Evolutionary conservation across 129 eudicot species (phyloP), one percentile per base, ranked within the genome.

Genomic region (Lactuca sativa): DNA sequence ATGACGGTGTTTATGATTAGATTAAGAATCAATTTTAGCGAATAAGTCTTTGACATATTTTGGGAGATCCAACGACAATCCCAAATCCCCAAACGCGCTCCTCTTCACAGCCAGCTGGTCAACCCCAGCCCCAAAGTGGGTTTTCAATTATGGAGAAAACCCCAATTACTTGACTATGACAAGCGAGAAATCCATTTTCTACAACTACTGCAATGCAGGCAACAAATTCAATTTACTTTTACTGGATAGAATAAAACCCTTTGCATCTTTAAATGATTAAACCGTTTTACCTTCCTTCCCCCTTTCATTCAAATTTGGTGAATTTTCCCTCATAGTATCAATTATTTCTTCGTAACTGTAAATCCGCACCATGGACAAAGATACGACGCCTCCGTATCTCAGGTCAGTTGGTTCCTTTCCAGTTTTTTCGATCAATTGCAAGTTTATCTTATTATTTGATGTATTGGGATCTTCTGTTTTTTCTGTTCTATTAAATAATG

Each of bases 351-450:
- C 52, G 14, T 69, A 55, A 51, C 51, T 18, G 16, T 34, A 72
- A 40, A 36, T 25, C 18, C 59, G 13, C 40, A 73, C 17, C 13
- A 75, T 76, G 80, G 80, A 76, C 38, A 59, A 76, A 49, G 74
- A 76, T 51, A 68, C 64, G 2, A 76, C 80, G 43, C 80, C 74
- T 30, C 80, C 80, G 51, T 68, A 76, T 68, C 74, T 67, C 4
- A 76, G 80, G 80, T 68, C 74, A 76, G 74, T 41, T 59, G 11
- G 7, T 4, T 64, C 48, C 5, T 11, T 37, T 40, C 55, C 47
- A 72, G 8, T 49, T 49, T 44, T 65, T 17, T 0, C 49, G 11
- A 43, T 33, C 49, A 47, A 67, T 56, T 59, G 17, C 15, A 8
- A 41, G 33, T 25, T 64, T 32, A 60, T 14, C 51, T 33, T 33